Evolutionary conservation across 1,284 basidiomycete species (phyloP).

Genomic region (Tilletia indica): DNA sequence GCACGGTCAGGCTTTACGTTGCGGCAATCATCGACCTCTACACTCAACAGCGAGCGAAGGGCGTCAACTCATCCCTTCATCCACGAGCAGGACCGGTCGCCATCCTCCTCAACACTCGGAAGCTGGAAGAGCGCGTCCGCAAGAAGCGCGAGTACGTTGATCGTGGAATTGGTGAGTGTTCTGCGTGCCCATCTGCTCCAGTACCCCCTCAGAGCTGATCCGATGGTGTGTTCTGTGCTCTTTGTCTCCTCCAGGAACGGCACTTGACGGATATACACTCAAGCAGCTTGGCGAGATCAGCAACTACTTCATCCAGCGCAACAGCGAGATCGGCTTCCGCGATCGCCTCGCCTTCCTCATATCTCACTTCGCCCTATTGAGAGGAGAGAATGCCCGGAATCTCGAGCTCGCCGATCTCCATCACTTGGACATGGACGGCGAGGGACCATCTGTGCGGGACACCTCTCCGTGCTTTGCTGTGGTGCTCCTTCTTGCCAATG

Average conservation of each 20-base stretch:
- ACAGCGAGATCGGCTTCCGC: not conserved
- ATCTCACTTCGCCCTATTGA: not conserved
- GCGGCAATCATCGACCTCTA: conserved; percentile 2
- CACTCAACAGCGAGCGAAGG: not conserved
- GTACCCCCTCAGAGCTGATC: too few species aligned
- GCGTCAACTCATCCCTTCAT: not conserved
- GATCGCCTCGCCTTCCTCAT: not conserved
- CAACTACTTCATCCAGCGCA: not conserved
- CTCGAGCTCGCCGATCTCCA: conserved; percentile 3
- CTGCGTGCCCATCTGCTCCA: too few species aligned
- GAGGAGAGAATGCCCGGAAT: not conserved
- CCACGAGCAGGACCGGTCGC: not conserved
- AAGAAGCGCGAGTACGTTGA: not conserved
- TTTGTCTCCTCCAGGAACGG: too few species aligned
- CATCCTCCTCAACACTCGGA: not conserved
- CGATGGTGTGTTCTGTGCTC: too few species aligned
- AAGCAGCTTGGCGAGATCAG: not conserved
- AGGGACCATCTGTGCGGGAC: not conserved
- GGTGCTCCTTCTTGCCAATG: not conserved
- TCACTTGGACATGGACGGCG: not conserved
- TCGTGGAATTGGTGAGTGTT: not conserved
- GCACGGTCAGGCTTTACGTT: not conserved
- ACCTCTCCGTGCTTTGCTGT: conserved; percentile 5
- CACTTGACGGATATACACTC: conserved; percentile 4
- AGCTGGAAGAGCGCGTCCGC: not conserved